Evolutionary conservation across 768 basidiomycete species (phyloP), one percentile per base, ranked within the genome.

Genomic region (Serpula lacrymans): DNA sequence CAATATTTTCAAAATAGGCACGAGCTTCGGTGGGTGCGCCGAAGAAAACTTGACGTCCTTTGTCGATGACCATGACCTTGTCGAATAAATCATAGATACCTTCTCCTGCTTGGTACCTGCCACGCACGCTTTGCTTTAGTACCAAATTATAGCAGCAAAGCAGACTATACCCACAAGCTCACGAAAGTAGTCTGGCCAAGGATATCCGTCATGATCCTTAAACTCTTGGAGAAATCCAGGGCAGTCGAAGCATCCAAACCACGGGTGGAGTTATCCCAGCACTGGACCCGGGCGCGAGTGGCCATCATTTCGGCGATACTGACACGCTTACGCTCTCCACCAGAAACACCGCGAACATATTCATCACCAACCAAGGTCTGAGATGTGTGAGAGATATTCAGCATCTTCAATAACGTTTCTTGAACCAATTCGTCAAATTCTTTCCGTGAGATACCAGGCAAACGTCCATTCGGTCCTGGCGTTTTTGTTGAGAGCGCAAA

Each of bases 261-360:
- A 35, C 84, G 71, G 3, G 88, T 91, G 0, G 83, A 82, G 24
- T 86, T 90, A 57, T 91, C 87, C 83, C 87, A 90, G 47, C 80
- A 81, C 49, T 89, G 82, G 6, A 90, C 75, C 25, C 82, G 80
- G 9, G 87, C 86, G 37, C 86, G 80, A 2, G 83, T 85, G 1
- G 86, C 75, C 77, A 89, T 82, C 77, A 88, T 89, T 63, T 93
- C 90, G 9, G 85, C 84, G 51, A 92, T 92, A 42, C 82, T 82
- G 12, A 93, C 71, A 45, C 80, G 77, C 59, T 92, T 93, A 37
- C 82, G 73, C 53, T 89, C 87, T 14, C 87, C 87, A 30, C 88
- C 87, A 1, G 81, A 84, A 11, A 89, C 78, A 17, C 86, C 85
- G 12, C 83, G 83, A 7, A 95, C 82, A 51, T 86, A 89, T 45